Evolutionary conservation across 768 basidiomycete species (phyloP), one percentile per base, ranked within the genome.

Genomic region (Boletus subparvulus): DNA sequence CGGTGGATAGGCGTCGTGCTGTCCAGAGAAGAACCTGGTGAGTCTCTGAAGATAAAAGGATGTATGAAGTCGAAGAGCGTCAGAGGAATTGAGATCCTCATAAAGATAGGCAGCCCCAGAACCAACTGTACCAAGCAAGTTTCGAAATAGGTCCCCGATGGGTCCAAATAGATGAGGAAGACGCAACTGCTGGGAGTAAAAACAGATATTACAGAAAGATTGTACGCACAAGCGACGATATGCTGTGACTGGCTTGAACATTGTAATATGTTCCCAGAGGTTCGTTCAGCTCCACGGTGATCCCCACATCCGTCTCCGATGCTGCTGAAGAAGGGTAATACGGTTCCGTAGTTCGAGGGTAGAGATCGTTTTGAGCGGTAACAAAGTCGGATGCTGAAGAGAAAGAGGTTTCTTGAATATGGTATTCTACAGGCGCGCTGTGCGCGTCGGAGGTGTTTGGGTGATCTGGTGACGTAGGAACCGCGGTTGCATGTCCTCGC

Each of bases 201-300:
- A 13, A n/a, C 6, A 42, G 35, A 50, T 43, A 21, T 6, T 9
- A 50, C 8, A 26, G 17, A 39, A 40, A 30, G 16, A 32, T 26
- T 46, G 37, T 14, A 70, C 69, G 59, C 30, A 70, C 69, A 3
- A 70, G 58, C 0, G 68, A 66, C n/a, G 70, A 59, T n/a, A 62
- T 14, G 16, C 62, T 65, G 40, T 40, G 64, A 43, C 45, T 56
- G 12, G 54, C 53, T n/a, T 52, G 70, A 13, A 43, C 30, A 30
- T 55, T 44, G 47, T 62, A 62, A 42, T 60, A 64, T 21, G 56
- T 37, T 17, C 42, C n/a, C 17, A 52, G n/a, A 10, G 60, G 39
- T 47, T 57, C 51, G 2, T 56, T 24, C 24, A 59, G 65, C n/a
- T 61, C 59, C 11, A 66, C 59, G 13, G 51, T 61, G 39, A 58